A percentile compares a stretch with the other conserved stretches of the same genome.
These are phyloP conservation scores for Eucalyptus decipiens DNA, from an alignment of 345 rosid genomes.

Conservation along the genomic window DNA sequence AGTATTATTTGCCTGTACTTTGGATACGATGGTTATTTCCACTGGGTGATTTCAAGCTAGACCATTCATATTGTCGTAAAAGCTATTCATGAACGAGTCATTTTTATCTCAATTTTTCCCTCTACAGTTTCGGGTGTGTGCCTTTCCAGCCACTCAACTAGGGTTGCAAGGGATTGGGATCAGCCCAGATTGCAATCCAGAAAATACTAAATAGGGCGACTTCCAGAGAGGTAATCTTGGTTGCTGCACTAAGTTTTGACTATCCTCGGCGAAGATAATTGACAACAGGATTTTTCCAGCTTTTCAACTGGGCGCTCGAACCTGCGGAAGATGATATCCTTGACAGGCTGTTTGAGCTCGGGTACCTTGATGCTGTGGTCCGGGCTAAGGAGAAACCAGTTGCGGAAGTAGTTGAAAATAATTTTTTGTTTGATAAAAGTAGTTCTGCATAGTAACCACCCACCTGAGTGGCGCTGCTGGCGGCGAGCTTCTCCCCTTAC, in stretches of 20 bases:
- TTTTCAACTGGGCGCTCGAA: conserved; percentile 87
- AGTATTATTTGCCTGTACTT: background rate
- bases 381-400: conserved; percentile 68
- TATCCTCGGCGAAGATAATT: background rate
- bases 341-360: conserved; percentile 64
- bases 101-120: background rate
- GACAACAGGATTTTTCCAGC: conserved; percentile 16
- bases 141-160: conserved; percentile 55
- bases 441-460: background rate
- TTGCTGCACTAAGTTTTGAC: background rate
- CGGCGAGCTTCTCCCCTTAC: too few relatives aligned
- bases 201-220: conserved; percentile 27
- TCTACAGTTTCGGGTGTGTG: conserved; percentile 72
- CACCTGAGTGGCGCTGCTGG: too few relatives aligned
- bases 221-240: conserved; percentile 46
- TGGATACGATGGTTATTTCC: background rate
- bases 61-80: background rate
- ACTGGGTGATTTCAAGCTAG: background rate
- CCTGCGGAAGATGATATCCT: conserved; percentile 73
- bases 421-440: conserved; percentile 1
- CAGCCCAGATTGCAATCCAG: conserved; percentile 86
- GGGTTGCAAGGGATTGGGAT: conserved; percentile 73
- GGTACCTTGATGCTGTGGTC: conserved; percentile 62
- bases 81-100: background rate
- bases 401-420: conserved; percentile 31